phyloP scores from a whole-genome alignment of 208 protist species.

The Leishmania turanica region DNA sequence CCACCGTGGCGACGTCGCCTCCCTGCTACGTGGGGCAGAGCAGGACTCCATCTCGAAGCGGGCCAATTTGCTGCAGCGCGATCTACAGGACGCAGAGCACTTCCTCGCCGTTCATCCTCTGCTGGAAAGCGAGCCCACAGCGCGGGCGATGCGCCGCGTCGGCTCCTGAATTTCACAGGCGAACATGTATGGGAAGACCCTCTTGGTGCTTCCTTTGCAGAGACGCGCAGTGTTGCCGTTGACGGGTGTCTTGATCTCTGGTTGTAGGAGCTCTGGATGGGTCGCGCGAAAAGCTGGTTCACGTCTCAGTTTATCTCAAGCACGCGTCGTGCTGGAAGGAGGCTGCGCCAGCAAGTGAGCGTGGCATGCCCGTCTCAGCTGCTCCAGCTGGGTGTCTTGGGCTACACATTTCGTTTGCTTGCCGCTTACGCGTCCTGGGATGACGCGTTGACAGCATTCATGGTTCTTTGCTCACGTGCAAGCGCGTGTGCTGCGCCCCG shows the following conservation, averaged over 20 bases:
- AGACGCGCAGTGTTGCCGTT: neutral
- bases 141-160: slow-evolving; percentile 9
- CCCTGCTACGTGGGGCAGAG: slow-evolving; percentile 62
- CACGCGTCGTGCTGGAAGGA: neutral
- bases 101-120: slow-evolving; percentile 57
- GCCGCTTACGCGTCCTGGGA: neutral
- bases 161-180: slow-evolving; percentile 1
- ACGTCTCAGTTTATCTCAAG: neutral
- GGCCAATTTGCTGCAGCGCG: slow-evolving; percentile 62
- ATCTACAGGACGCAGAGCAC: slow-evolving; percentile 75
- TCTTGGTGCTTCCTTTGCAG: neutral
- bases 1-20: slow-evolving; percentile 72
- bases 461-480: neutral
- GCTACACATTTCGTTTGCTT: neutral
- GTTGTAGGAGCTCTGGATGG: neutral
- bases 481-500: neutral
- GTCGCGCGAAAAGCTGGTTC: neutral
- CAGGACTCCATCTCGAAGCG: slow-evolving; percentile 74
- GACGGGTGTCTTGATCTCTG: neutral
- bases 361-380: neutral
- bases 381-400: neutral
- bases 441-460: neutral
- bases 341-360: neutral
- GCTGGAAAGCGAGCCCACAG: slow-evolving; percentile 38
- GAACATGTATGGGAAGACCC: neutral